Base-by-base conservation (phyloP, 73 alveolate species). In the Tetrahymena malaccensis region DNA sequence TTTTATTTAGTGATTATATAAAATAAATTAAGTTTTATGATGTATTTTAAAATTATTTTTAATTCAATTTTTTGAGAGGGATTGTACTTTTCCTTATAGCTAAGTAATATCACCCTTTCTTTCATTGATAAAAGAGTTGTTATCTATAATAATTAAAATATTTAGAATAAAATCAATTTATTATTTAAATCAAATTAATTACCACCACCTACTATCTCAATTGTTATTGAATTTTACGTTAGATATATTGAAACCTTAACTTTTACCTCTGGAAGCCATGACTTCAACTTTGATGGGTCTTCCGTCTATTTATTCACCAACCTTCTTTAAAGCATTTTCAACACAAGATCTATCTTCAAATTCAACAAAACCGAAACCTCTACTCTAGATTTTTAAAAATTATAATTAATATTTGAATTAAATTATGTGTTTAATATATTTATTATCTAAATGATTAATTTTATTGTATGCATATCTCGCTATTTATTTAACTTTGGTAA, bases 361-460 rank as follows among this genome's bases (percentile, higher is more conserved):
- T 89, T 95, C 97, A 37, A 95, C 97, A 84, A 89, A 84, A 84
- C 97, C 97, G 55, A 95, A 95, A 84, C 97, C 97, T 89, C 97
- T 85, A 40, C 94, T 84, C 97, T 95, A 95, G 31, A 95, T 43
- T 16, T 56, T 85, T 35, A n/a, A 95, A 70, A 89, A 15, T 15
- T 19, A 35, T 37, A 85, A 43, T 50, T 50, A 50, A 50, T 50
- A 50, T 19, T 50, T 50, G 83, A 50, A 50, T 50, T 13, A 50
- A 50, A 15, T 50, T 50, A 15, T 13, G 13, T 11, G 83, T 19
- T 50, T 50, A 15, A 50, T 50, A 13, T 11, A 50, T 50, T 21
- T 50, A 21, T 40, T 40, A 50, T 50, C 27, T 50, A 3, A 21
- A 22, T 44, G 22, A 44, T 13, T 44, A 1, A 13, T 44, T 44